These are phyloP conservation scores for Colletotrichum zoysiae DNA, from an alignment of 2,329 filamentous ascomycete genomes.

Conservation along the genomic window DNA sequence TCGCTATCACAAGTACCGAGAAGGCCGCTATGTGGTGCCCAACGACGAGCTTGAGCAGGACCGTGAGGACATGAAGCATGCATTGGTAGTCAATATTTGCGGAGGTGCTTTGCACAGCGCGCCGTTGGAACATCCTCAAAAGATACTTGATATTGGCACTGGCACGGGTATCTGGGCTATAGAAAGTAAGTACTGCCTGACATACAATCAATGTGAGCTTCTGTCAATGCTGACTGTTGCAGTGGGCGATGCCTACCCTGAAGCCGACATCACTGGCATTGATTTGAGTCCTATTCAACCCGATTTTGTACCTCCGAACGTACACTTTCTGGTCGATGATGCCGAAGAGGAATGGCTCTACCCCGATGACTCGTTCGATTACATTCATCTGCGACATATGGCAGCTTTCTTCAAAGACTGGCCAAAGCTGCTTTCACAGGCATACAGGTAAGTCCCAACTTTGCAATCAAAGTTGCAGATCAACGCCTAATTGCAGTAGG, in stretches of 20 bases:
- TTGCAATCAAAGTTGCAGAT: too few relatives aligned
- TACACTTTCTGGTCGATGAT: conserved; percentile 47
- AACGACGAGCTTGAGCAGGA: conserved; percentile 45
- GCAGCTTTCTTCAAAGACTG: conserved; percentile 49
- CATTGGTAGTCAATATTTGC: conserved; percentile 52
- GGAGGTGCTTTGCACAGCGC: conserved; percentile 56
- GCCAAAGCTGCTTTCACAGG: conserved; percentile 3
- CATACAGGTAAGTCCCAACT: not conserved
- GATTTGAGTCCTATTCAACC: conserved; percentile 37
- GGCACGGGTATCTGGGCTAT: conserved; percentile 19
- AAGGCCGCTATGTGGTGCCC: conserved; percentile 54
- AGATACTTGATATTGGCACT: conserved; percentile 6
- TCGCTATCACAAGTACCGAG: conserved; percentile 56
- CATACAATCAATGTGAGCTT: too few relatives aligned
- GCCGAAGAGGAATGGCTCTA: conserved; percentile 45
- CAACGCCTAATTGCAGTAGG: not conserved
- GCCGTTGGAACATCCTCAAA: conserved; percentile 48
- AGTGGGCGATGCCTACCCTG: conserved; percentile 17
- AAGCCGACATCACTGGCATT: conserved; percentile 17
- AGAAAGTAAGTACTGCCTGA: not conserved
- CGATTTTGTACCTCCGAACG: conserved; percentile 43
- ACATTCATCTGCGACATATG: conserved; percentile 53
- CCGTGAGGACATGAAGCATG: conserved; percentile 54
- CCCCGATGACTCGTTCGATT: conserved; percentile 45
- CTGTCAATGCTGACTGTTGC: not conserved